Evolutionary conservation across 371 early-diverging fungal genomes (phyloP).

Genomic region (Syncephalis fuscata): DNA sequence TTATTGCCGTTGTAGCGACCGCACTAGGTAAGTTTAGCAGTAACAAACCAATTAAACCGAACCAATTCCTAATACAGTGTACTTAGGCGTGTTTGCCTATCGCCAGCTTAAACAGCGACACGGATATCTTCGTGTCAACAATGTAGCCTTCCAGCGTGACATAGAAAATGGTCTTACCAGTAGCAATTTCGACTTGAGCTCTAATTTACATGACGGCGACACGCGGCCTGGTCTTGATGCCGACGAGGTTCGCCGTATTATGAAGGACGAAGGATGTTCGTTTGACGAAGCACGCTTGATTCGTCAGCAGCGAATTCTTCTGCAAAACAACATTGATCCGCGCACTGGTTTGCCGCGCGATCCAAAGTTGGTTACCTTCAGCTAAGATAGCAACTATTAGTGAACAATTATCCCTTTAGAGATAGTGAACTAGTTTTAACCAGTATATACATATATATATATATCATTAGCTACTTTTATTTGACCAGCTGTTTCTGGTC

Average conservation of each 20-base stretch:
- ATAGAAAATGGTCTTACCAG: constrained; percentile 56
- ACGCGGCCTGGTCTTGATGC: constrained; percentile 54
- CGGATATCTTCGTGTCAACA: constrained; percentile 9
- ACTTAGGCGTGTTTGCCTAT: not conserved
- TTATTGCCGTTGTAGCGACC: too few species aligned
- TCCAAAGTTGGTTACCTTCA: constrained; percentile 54
- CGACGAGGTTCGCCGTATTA: constrained; percentile 49
- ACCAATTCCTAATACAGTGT: too few species aligned
- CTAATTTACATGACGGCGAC: constrained; percentile 47
- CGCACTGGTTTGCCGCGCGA: constrained; percentile 58
- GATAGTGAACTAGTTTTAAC: too few species aligned
- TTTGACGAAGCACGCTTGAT: constrained; percentile 73
- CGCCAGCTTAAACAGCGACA: not conserved
- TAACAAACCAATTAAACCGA: too few species aligned
- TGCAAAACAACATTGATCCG: constrained; percentile 63
- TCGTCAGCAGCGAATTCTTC: constrained; percentile 48
- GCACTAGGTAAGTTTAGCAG: too few species aligned
- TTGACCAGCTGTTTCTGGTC: too few species aligned
- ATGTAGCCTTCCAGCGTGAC: constrained; percentile 31
- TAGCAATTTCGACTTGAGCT: constrained; percentile 46
- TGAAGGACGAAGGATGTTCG: constrained; percentile 46
- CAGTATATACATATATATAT: too few species aligned
- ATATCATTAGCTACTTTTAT: too few species aligned
- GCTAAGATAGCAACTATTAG: not conserved
- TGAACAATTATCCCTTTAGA: too few species aligned